Evolutionary conservation across 148 eudicot genomes (phyloP).

Genomic region (Tetragonia tetragonoides): DNA sequence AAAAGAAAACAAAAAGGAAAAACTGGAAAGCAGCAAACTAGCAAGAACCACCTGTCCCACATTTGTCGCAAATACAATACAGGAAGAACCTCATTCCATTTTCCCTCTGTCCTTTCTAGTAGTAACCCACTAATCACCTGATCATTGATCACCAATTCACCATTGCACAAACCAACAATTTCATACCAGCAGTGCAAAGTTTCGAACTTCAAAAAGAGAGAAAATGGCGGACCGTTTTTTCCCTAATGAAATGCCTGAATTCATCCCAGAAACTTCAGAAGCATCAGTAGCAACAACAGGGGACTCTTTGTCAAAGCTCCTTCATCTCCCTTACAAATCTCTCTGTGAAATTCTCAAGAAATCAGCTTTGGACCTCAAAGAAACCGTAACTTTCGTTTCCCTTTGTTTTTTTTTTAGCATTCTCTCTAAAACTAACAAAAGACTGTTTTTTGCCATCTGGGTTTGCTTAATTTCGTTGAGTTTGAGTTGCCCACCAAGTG

Average conservation of each 20-base stretch:
- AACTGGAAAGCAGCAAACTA: neutral
- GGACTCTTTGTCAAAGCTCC: slow-evolving; percentile 58
- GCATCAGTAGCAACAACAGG: slow-evolving; percentile 11
- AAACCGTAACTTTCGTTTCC: slow-evolving; percentile 34
- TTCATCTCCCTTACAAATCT: slow-evolving; percentile 51
- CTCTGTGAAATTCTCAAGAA: slow-evolving; percentile 42
- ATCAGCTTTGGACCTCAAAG: slow-evolving; percentile 53
- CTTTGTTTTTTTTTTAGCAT: neutral
- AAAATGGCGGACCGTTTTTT: slow-evolving; percentile 84
- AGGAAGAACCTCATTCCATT: neutral
- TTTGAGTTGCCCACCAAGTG: slow-evolving; percentile 19
- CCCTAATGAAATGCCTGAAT: slow-evolving; percentile 63
- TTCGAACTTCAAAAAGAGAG: neutral
- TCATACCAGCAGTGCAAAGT: neutral
- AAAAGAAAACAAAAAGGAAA: neutral
- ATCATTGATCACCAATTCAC: neutral
- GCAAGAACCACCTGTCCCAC: slow-evolving; percentile 16
- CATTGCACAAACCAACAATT: neutral
- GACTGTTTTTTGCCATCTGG: slow-evolving; percentile 16
- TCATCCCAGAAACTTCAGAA: slow-evolving; percentile 37
- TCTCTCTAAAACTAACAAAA: neutral
- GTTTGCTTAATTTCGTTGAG: neutral
- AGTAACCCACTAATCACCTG: neutral
- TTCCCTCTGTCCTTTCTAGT: too few relatives aligned
- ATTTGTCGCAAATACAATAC: slow-evolving; percentile 4